Evolutionary conservation across 2,329 filamentous ascomycete genomes (phyloP).

Genomic region (Incumbomyces lentus): DNA sequence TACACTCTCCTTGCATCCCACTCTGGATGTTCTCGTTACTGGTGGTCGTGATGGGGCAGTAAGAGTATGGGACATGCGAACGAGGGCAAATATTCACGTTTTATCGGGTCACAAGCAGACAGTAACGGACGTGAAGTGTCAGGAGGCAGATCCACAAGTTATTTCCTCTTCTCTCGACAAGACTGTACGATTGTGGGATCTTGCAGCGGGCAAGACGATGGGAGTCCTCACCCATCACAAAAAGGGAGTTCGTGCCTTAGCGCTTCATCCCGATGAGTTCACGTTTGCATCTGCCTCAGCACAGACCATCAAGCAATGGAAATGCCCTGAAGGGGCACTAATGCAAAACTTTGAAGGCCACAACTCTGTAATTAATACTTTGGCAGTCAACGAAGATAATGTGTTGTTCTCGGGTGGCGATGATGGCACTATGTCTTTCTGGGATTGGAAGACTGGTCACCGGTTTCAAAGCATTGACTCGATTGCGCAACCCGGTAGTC

Average conservation of each 20-base stretch:
- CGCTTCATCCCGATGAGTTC: conserved; percentile 82
- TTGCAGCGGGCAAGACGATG: conserved; percentile 93
- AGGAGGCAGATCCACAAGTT: conserved; percentile 93
- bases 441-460: conserved; percentile 97
- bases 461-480: conserved; percentile 84
- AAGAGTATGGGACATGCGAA: conserved; percentile 97
- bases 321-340: conserved; percentile 92
- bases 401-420: conserved; percentile 91
- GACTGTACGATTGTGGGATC: conserved; percentile 86
- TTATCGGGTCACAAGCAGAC: conserved; percentile 84
- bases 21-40: conserved; percentile 86
- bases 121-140: conserved; percentile 78
- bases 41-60: conserved; percentile 91
- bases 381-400: conserved; percentile 89
- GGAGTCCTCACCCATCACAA: conserved; percentile 96
- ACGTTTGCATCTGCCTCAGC: conserved; percentile 91
- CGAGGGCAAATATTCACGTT: conserved; percentile 89
- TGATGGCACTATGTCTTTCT: conserved; percentile 94
- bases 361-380: conserved; percentile 89
- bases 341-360: conserved; percentile 99
- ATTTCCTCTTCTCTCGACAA: conserved; percentile 88
- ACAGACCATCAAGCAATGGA: conserved; percentile 97
- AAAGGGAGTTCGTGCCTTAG: conserved; percentile 80
- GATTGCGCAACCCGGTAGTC: conserved; percentile 81
- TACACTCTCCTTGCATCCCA: conserved; percentile 83